These are phyloP conservation scores for Metschnikowia lachancei DNA, from an alignment of 805 yeast genomes.

Conservation along the genomic window DNA sequence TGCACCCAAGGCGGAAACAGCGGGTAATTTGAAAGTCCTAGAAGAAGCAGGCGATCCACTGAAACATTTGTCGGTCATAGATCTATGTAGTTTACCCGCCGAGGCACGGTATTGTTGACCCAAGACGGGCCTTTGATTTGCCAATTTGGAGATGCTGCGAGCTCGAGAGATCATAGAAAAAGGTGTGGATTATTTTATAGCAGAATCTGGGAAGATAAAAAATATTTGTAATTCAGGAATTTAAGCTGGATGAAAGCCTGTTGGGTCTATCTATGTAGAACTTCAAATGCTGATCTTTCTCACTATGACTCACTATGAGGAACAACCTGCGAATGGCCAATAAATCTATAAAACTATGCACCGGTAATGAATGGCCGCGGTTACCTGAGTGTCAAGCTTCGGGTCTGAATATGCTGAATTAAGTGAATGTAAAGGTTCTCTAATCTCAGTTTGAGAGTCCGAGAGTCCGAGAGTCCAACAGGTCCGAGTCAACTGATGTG, in stretches of 20 bases:
- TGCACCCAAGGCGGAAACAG: background rate
- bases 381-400: background rate
- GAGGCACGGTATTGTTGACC: background rate
- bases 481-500: conserved; percentile 5
- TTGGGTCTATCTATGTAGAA: background rate
- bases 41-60: background rate
- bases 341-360: background rate
- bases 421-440: background rate
- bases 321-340: background rate
- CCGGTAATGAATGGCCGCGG: background rate
- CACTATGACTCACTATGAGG: background rate
- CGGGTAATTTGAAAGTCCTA: background rate
- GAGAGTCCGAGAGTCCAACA: no score
- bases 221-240: background rate
- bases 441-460: no score
- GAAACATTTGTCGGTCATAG: background rate
- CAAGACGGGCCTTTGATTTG: background rate
- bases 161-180: conserved; percentile 3
- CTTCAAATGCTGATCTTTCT: background rate
- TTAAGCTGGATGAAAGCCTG: background rate
- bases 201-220: background rate
- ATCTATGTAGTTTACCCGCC: conserved; percentile 2
- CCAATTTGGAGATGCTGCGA: conserved; percentile 1
- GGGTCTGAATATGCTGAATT: background rate
- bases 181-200: background rate